Conservation (phyloP, 139 green algal genomes). For the Penium margaritaceum region DNA sequence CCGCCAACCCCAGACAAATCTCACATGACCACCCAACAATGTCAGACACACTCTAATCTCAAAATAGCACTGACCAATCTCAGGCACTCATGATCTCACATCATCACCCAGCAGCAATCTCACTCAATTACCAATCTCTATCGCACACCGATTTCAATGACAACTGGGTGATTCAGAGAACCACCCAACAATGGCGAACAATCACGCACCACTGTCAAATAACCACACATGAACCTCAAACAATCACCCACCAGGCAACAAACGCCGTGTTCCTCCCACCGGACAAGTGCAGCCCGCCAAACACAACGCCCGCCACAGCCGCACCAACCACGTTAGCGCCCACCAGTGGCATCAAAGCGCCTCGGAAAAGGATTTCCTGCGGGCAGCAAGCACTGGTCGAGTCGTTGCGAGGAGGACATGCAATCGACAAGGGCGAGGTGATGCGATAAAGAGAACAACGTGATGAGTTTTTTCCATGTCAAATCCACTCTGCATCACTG, state of each 20-base stretch:
- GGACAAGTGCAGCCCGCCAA: slow-evolving; percentile 24
- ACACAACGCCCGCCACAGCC: slow-evolving; percentile 26
- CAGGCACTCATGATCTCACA: background rate
- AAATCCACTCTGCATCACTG: background rate
- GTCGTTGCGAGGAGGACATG: background rate
- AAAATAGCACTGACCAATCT: background rate
- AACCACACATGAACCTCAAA: background rate
- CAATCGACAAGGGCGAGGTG: background rate
- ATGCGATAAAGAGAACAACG: background rate
- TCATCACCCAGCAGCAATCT: background rate
- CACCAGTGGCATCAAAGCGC: slow-evolving; percentile 28
- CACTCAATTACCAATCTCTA: too few species aligned
- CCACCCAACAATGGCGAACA: background rate
- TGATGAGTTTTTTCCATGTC: background rate
- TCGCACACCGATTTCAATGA: background rate
- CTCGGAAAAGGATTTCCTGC: slow-evolving; percentile 41
- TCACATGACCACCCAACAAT: too few species aligned
- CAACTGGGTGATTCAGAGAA: background rate
- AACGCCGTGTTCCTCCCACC: slow-evolving; percentile 26
- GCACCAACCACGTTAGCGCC: slow-evolving; percentile 13
- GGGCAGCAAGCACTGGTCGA: background rate
- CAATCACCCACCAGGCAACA: slow-evolving; percentile 26
- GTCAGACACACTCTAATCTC: too few species aligned
- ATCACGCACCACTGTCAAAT: background rate
- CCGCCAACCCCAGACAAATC: too few species aligned